Percentiles rank a stretch among this genome's conserved stretches.
phyloP scores from a whole-genome alignment of 2,329 filamentous ascomycete genomes.

The Neurospora sp. region DNA sequence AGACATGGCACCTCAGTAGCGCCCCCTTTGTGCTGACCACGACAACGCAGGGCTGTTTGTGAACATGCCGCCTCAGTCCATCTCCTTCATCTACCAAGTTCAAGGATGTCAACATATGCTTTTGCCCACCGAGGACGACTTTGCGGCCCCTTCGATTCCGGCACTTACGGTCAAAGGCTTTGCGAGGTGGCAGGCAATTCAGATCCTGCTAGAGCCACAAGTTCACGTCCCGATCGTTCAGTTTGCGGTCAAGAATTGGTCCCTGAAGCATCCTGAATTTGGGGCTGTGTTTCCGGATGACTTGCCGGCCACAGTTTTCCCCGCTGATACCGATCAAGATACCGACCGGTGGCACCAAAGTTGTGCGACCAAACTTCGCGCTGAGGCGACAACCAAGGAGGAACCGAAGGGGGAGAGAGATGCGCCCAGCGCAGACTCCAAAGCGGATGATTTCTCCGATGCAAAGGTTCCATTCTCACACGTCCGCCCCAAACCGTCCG shows the following conservation, averaged over 20 bases:
- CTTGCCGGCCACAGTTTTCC: conserved; percentile 54
- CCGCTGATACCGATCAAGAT: conserved; percentile 61
- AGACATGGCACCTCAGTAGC: neutral
- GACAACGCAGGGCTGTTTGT: conserved; percentile 57
- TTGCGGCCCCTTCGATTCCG: conserved; percentile 65
- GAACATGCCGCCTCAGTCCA: conserved; percentile 57
- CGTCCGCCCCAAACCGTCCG: conserved; percentile 16
- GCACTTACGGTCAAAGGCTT: conserved; percentile 78
- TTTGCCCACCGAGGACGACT: conserved; percentile 65
- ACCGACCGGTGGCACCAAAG: conserved; percentile 79
- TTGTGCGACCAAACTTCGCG: conserved; percentile 60
- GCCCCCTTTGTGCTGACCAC: conserved; percentile 6
- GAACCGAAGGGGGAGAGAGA: conserved; percentile 15
- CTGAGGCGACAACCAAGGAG: conserved; percentile 40
- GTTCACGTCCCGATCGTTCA: conserved; percentile 81
- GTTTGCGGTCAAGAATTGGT: conserved; percentile 67
- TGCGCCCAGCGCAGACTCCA: neutral
- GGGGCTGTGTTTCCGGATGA: conserved; percentile 55
- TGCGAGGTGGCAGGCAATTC: conserved; percentile 87
- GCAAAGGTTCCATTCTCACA: conserved; percentile 23
- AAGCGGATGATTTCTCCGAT: conserved; percentile 9
- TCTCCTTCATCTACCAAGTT: conserved; percentile 88
- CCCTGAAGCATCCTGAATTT: conserved; percentile 64
- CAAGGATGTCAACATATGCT: conserved; percentile 84
- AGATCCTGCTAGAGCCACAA: conserved; percentile 76